Evolutionary conservation across 495 filamentous ascomycete species (phyloP).

Genomic region (Penicillium mononematosum): DNA sequence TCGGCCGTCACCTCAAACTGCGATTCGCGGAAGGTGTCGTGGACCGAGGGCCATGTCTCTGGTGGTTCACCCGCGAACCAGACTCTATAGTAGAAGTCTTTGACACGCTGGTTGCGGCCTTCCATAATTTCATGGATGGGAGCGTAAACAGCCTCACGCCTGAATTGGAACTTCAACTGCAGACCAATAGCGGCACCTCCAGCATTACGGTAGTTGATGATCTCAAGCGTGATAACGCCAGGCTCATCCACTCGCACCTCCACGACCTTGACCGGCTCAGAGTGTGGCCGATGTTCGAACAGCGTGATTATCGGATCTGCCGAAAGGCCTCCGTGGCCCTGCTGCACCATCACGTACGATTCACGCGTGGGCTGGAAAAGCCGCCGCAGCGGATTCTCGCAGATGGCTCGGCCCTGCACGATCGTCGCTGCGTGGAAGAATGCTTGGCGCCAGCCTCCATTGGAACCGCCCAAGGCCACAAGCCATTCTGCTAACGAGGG

Average conservation of each 20-base stretch:
- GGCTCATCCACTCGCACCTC: constrained; percentile 71
- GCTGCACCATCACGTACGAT: constrained; percentile 55
- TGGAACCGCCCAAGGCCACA: constrained; percentile 77
- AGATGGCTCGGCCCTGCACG: constrained; percentile 91
- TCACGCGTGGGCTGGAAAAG: constrained; percentile 37
- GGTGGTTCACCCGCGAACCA: constrained; percentile 88
- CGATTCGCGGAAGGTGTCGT: constrained; percentile 84
- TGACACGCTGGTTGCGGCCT: constrained; percentile 89
- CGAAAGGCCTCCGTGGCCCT: constrained; percentile 58
- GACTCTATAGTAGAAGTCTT: constrained; percentile 93
- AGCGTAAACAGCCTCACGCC: constrained; percentile 89
- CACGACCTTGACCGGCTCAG: constrained; percentile 71
- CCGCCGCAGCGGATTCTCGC: constrained; percentile 89
- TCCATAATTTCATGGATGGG: constrained; percentile 95
- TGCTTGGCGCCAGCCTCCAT: constrained; percentile 86
- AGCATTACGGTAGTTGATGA: constrained; percentile 87
- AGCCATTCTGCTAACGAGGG: constrained; percentile 55
- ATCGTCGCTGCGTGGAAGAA: constrained; percentile 89
- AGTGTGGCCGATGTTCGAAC: too few relatives aligned
- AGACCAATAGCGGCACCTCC: constrained; percentile 73
- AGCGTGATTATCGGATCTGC: constrained; percentile 63
- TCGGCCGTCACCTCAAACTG: constrained; percentile 78
- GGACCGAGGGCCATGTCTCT: constrained; percentile 78
- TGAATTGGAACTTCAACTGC: constrained; percentile 82
- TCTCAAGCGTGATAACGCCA: constrained; percentile 75